Evolutionary conservation across 2,329 filamentous ascomycete genomes (phyloP), one percentile per base, ranked within the genome.

Genomic region (Reticulascus tulasneorum): DNA sequence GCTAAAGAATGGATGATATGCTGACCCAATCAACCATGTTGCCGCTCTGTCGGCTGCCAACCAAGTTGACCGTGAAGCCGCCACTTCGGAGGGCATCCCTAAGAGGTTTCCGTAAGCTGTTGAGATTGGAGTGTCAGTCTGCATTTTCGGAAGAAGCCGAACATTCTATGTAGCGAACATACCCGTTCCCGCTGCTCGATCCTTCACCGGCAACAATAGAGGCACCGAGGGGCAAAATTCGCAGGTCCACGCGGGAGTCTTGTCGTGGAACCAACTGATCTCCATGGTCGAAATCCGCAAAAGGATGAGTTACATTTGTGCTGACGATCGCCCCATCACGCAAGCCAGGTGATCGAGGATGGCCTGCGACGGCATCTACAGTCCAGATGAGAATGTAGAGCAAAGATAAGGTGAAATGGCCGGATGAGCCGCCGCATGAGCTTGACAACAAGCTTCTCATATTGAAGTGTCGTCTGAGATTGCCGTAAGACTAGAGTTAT

Each of bases 11-110:
- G 9, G 24, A 15, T 9, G 9, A 10, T 26, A 12, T 11, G 17
- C 29, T 22, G 36, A 53, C 55, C 29, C 53, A 50, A 26, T 55
- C 52, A 9, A 15, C 27, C 50, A 54, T 53, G 16, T 26, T 30
- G 9, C 50, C 50, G 22, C 41, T 33, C 9, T 20, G 22, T 28
- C 37, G 36, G 29, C 24, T 48, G 11, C 51, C 51, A 16, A 54
- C 51, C 49, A 54, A 52, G 25, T 54, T 47, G 35, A 53, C 51
- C 2, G 23, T 16, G 18, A 21, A 18, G 12, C 32, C 32, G 17
- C 22, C 23, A 17, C n/a, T 23, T 12, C 32, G 28, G 13, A 13
- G 9, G 18, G 20, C 18, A 6, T 30, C 15, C 9, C 28, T 23
- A 16, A 34, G 32, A 19, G 22, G 22, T 19, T 27, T 32, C 13